Evolutionary conservation across 768 basidiomycete species (phyloP).

Genomic region (Calocybe indica): DNA sequence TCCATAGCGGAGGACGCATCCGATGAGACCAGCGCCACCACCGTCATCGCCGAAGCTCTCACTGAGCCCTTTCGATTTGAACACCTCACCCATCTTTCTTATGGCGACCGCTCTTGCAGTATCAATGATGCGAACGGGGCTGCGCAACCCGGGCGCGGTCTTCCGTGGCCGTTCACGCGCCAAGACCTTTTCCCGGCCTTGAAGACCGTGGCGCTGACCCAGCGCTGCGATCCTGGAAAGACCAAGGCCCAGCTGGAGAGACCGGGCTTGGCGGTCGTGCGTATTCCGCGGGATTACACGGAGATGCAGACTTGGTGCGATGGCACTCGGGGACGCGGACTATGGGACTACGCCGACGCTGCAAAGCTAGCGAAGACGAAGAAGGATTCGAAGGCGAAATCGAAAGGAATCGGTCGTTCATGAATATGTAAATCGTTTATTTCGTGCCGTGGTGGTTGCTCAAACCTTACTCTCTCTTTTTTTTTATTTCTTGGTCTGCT

Average conservation of each 20-base stretch:
- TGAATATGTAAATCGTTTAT: too few relatives aligned
- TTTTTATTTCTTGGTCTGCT: too few relatives aligned
- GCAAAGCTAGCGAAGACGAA: background rate
- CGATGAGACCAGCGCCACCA: too few relatives aligned
- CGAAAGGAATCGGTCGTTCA: too few relatives aligned
- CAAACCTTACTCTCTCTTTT: too few relatives aligned
- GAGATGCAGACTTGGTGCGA: conserved; percentile 33
- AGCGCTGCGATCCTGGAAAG: conserved; percentile 15
- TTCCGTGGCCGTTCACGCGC: conserved; percentile 15
- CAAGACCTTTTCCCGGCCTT: conserved; percentile 19
- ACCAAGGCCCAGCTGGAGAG: conserved; percentile 15
- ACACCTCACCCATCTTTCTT: conserved; percentile 26
- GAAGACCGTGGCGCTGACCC: conserved; percentile 24
- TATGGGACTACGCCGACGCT: conserved; percentile 22
- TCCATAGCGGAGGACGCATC: too few relatives aligned
- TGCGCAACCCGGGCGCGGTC: conserved; percentile 4
- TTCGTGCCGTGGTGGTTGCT: too few relatives aligned
- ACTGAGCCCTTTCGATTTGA: conserved; percentile 4
- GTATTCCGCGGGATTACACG: conserved; percentile 21
- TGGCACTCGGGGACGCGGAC: conserved; percentile 18
- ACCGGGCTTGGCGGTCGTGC: conserved; percentile 17
- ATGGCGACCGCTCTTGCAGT: conserved; percentile 6
- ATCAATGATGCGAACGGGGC: conserved; percentile 7
- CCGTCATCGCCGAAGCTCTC: too few relatives aligned
- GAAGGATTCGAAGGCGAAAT: background rate